phyloP scores from a whole-genome alignment of 2,329 filamentous ascomycete species.

The Stagonosporopsis vannaccii region DNA sequence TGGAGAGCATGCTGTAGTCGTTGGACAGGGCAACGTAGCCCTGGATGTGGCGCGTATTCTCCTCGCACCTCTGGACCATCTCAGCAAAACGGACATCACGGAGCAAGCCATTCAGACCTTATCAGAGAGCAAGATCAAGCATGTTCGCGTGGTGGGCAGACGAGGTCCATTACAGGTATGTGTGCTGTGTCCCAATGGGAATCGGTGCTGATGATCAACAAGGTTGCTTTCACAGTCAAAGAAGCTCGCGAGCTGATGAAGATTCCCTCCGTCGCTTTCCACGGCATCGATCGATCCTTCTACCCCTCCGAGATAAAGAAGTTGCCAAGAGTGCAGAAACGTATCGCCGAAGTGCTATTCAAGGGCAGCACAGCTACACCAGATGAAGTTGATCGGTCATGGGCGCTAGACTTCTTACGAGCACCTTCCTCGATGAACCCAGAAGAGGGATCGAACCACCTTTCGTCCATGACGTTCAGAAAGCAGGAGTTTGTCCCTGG shows the following conservation, averaged over 20 bases:
- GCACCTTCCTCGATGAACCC: constrained; percentile 74
- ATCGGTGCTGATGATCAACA: constrained; percentile 22
- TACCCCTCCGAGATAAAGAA: constrained; percentile 71
- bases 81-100: constrained; percentile 87
- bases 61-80: constrained; percentile 73
- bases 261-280: constrained; percentile 74
- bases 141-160: constrained; percentile 86
- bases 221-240: constrained; percentile 95
- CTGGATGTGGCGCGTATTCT: constrained; percentile 91
- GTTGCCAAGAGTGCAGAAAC: constrained; percentile 77
- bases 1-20: constrained; percentile 83
- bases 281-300: constrained; percentile 70
- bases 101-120: constrained; percentile 80
- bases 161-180: constrained; percentile 85
- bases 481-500: constrained; percentile 51
- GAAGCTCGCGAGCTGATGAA: constrained; percentile 89
- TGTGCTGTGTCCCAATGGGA: neutral
- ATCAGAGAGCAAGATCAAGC: constrained; percentile 74
- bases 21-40: constrained; percentile 96
- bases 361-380: constrained; percentile 71
- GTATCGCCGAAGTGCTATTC: constrained; percentile 80
- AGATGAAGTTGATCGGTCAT: constrained; percentile 67
- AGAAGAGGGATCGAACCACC: constrained; percentile 46
- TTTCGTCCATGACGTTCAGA: constrained; percentile 74
- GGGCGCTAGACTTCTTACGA: constrained; percentile 87